Evolutionary conservation across 176 grass and related monocot species (phyloP), one percentile per base, ranked within the genome.

Genomic region (Aegilops speltoides): DNA sequence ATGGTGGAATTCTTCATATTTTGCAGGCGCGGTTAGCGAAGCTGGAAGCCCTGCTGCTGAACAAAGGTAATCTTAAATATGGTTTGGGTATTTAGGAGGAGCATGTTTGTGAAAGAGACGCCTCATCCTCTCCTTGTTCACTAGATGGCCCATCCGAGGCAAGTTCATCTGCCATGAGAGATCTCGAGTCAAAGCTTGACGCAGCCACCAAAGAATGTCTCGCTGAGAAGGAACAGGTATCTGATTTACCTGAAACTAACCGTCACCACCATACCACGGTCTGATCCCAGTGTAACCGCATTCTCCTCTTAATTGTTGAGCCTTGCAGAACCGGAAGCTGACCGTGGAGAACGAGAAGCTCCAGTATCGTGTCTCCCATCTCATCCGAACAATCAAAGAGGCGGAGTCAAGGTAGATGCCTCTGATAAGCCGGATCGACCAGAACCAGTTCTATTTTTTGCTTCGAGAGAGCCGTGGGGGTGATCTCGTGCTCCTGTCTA

Each of bases 321-420:
- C 77, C 57, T 76, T 86, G 93, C 85, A 97, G 90, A 95, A 91
- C 62, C 73, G 91, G 82, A 93, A 89, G 76, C 92, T 95, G 46
- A 54, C 69, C 67, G 46, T 64, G 10, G 95, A 97, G 87, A 95
- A 95, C 23, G 67, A 93, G 86, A 97, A 97, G 80, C 87, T 97
- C 63, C 86, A 87, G 73, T 93, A 97, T 36, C 92, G 90, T 45
- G 88, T 95, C 79, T 38, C 84, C 86, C 95, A 95, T 83, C 95
- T 97, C 73, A 76, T 93, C 31, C 61, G 86, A 0, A 87, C 92
- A 84, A 25, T 95, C 50, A 89, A 86, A 73, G 95, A 91, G 76
- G 75, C 75, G 12, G 90, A 92, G 80, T 89, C 77, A 59, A 88
- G 86, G 83, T 78, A 86, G 82, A 80, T 76, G 61, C 25, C 50